A percentile compares a stretch with the other conserved stretches of the same genome.
Evolutionary conservation across 352 stramenopile genomes (phyloP).

Genomic region (Phytophthora idaei): DNA sequence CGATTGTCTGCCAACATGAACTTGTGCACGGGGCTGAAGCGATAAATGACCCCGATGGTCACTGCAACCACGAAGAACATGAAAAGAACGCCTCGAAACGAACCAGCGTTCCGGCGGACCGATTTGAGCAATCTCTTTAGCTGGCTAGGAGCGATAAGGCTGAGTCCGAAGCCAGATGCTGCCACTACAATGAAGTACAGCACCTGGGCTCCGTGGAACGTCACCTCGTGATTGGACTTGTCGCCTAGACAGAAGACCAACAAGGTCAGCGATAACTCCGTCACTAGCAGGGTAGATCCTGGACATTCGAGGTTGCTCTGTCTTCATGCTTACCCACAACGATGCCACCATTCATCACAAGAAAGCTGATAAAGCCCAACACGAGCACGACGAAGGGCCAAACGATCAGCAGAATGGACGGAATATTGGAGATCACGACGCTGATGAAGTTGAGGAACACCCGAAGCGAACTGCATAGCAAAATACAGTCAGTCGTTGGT

Average conservation of each 20-base stretch:
- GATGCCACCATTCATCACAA: slow-evolving; percentile 79
- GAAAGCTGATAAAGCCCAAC: slow-evolving; percentile 57
- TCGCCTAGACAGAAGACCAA: slow-evolving; percentile 51
- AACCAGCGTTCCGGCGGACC: slow-evolving; percentile 42
- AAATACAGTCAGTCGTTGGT: slow-evolving; percentile 7
- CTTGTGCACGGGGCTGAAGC: slow-evolving; percentile 85
- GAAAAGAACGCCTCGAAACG: slow-evolving; percentile 39
- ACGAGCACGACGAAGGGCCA: slow-evolving; percentile 78
- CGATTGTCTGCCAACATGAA: slow-evolving; percentile 93
- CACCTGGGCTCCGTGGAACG: slow-evolving; percentile 76
- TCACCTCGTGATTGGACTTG: slow-evolving; percentile 83
- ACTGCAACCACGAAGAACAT: slow-evolving; percentile 23
- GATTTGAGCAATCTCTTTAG: slow-evolving; percentile 44
- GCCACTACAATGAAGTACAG: slow-evolving; percentile 80
- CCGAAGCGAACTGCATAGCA: slow-evolving; percentile 33
- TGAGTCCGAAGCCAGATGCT: slow-evolving; percentile 62
- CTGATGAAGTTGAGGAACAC: slow-evolving; percentile 70
- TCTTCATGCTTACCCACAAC: slow-evolving; percentile 63
- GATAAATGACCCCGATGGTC: slow-evolving; percentile 51
- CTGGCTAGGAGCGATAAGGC: slow-evolving; percentile 43
- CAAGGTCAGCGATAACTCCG: too few relatives aligned
- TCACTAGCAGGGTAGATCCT: too few relatives aligned
- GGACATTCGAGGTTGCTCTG: neutral
- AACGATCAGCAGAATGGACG: slow-evolving; percentile 56
- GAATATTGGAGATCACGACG: slow-evolving; percentile 56